These are phyloP conservation scores for Basipetospora chlamydospora DNA, from an alignment of 2,329 filamentous ascomycete genomes.

Conservation along the genomic window DNA sequence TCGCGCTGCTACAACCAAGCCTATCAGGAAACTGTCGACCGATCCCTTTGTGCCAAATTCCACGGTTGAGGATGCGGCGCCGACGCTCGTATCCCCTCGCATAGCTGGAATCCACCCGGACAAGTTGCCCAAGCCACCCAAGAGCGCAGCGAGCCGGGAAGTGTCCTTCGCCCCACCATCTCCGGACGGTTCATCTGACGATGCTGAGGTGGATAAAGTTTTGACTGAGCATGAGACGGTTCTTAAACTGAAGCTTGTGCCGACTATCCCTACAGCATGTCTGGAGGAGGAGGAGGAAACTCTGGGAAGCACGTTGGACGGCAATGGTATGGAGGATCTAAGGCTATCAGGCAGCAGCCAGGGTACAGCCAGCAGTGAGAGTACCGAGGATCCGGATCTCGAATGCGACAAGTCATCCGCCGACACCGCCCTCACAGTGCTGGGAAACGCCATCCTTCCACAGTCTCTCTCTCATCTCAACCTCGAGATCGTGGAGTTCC, in stretches of 20 bases:
- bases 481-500: slow-evolving; percentile 41
- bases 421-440: neutral
- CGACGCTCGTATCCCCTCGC: slow-evolving; percentile 16
- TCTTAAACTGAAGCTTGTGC: too few relatives aligned
- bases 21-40: slow-evolving; percentile 15
- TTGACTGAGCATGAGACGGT: too few relatives aligned
- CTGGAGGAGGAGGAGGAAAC: too few relatives aligned
- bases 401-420: slow-evolving; percentile 1
- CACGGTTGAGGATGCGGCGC: slow-evolving; percentile 15
- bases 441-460: slow-evolving; percentile 23
- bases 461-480: slow-evolving; percentile 41
- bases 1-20: slow-evolving; percentile 12
- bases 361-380: too few relatives aligned
- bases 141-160: slow-evolving; percentile 7
- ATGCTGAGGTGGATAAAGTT: neutral
- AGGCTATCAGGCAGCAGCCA: too few relatives aligned
- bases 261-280: too few relatives aligned
- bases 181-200: slow-evolving; percentile 4
- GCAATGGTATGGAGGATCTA: too few relatives aligned
- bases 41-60: slow-evolving; percentile 16
- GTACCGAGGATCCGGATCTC: too few relatives aligned
- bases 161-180: slow-evolving; percentile 2
- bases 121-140: slow-evolving; percentile 19
- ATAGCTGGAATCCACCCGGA: slow-evolving; percentile 18
- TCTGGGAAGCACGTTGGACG: too few relatives aligned